Evolutionary conservation across 2,329 filamentous ascomycete genomes (phyloP), one percentile per base, ranked within the genome.

Genomic region (Fusarium sp.): DNA sequence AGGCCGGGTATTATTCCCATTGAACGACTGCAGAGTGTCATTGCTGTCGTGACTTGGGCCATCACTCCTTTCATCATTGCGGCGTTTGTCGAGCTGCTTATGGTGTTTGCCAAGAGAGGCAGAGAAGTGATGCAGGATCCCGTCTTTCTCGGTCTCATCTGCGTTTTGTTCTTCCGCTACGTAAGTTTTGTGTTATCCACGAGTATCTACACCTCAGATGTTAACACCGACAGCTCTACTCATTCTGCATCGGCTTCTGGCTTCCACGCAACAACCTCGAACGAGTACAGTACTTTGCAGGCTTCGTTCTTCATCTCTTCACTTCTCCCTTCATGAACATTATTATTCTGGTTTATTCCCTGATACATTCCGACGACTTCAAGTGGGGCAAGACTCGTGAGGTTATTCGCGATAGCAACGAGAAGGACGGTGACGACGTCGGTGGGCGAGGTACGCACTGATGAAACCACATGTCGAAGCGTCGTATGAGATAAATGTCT

Each of bases 31-130:
- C 81, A 83, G 60, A 81, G 82, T 33, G 62, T 83, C 44, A 75
- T 83, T 10, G 82, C 83, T n/a, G 80, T 84, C 29, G 61, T 83
- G 14, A 83, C 82, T 1, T 85, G 82, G 82, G 77, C 76, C 46
- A 81, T 83, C 25, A 81, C 80, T 2, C 80, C 81, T 0, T 83
- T 83, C 62, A 81, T 83, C 66, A 79, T 83, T 27, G 77, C 80
- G 0, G 80, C 80, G 0, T 76, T 82, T 29, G 75, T 76, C 6
- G 74, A 81, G 54, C 73, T 82, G 8, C 71, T 81, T 49, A 74
- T 78, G 13, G 73, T 81, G 5, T 77, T 82, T 34, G 71, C 74
- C 33, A 74, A 73, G 27, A 74, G 74, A 14, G 80, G 80, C 0
- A 62, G 46, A 1, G 72, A 77, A 25, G 62, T 81, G 3, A 78